These are phyloP conservation scores for Fusarium poae DNA, from an alignment of 2,329 filamentous ascomycete genomes.

Conservation along the genomic window DNA sequence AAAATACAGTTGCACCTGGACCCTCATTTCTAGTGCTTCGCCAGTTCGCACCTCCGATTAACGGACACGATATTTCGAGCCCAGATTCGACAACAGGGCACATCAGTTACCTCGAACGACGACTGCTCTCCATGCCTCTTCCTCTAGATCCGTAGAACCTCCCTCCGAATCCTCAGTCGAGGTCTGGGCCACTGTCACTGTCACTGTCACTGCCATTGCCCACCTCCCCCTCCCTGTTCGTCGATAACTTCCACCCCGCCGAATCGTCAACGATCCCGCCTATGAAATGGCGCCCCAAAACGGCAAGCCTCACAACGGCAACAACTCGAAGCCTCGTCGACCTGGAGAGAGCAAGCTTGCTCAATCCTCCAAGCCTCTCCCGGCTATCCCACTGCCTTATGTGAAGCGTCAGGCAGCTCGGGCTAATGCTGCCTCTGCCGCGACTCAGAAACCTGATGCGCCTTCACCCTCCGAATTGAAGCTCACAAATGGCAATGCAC, in stretches of 20 bases:
- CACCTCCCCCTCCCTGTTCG: conserved; percentile 34
- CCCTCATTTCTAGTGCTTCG: conserved; percentile 42
- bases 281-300: conserved; percentile 53
- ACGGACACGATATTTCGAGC: conserved; percentile 27
- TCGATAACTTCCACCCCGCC: conserved; percentile 42
- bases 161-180: conserved; percentile 41
- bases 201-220: conserved; percentile 42
- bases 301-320: conserved; percentile 52
- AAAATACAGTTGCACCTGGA: conserved; percentile 35
- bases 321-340: conserved; percentile 52
- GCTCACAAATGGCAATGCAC: conserved; percentile 37
- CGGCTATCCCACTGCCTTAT: conserved; percentile 57
- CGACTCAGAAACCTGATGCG: conserved; percentile 22
- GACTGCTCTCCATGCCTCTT: conserved; percentile 51
- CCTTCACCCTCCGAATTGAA: conserved; percentile 35
- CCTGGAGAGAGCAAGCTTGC: conserved; percentile 49
- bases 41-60: conserved; percentile 30
- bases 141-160: conserved; percentile 51
- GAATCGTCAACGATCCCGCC: conserved; percentile 37
- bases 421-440: conserved; percentile 36
- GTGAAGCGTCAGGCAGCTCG: conserved; percentile 56
- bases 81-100: conserved; percentile 35
- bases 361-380: conserved; percentile 53
- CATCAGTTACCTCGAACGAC: conserved; percentile 27
- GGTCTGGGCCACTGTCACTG: conserved; percentile 47